Conservation (phyloP, 23 red algal genomes). For the Gracilaria vermiculophylla region DNA sequence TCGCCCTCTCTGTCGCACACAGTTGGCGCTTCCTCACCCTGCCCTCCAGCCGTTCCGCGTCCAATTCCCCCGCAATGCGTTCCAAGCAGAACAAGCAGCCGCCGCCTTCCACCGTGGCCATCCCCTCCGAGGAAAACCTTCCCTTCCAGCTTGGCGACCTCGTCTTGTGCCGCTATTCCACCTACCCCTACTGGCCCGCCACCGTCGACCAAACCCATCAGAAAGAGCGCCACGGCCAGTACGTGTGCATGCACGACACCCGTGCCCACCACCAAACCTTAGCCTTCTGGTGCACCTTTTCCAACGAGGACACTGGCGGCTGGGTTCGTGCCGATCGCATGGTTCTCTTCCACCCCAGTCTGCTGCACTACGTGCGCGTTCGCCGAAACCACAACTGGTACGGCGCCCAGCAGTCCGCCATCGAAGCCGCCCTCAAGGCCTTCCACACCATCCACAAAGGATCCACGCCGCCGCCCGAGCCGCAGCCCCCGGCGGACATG, state of each 20-base stretch:
- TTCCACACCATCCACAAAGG: constrained; percentile 2
- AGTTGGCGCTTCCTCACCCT: neutral
- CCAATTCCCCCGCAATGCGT: neutral
- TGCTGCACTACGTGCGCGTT: constrained; percentile 40
- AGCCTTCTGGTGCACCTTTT: constrained; percentile 64
- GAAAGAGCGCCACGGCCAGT: neutral
- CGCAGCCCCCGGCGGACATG: constrained; percentile 13
- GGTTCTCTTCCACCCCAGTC: constrained; percentile 38
- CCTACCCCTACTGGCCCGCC: constrained; percentile 77
- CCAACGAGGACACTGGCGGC: constrained; percentile 67
- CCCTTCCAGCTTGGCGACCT: constrained; percentile 49
- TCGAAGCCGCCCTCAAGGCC: constrained; percentile 4
- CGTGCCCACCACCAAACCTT: neutral
- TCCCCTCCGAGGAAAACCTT: neutral
- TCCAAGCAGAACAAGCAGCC: constrained; percentile 11
- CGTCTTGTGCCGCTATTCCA: constrained; percentile 45
- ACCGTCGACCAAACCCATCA: constrained; percentile 59
- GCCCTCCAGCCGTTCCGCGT: neutral
- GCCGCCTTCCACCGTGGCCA: neutral
- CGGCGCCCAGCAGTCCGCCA: neutral
- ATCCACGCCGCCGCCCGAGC: neutral
- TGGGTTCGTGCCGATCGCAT: constrained; percentile 55
- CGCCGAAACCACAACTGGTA: neutral
- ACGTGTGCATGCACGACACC: neutral
- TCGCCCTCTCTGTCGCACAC: no score